Base-by-base conservation (phyloP, 768 basidiomycete genomes). In the Kondoa subrosea region DNA sequence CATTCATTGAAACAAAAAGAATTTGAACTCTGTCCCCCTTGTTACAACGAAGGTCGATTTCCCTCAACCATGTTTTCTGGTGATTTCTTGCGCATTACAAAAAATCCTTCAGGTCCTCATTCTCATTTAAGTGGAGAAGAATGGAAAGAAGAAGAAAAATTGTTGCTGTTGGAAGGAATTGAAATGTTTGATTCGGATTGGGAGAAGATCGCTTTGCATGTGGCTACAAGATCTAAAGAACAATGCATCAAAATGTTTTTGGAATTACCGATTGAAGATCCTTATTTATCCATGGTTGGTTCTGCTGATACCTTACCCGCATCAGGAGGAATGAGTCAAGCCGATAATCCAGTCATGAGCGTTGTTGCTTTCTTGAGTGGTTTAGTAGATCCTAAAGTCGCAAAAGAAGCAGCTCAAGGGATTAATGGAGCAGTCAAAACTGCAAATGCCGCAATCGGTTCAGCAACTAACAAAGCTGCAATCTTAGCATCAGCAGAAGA, bases 101-200 rank as follows among this genome's bases (percentile, higher is more conserved):
- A 66, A 40, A 33, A 50, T 15, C 58, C 65, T 16, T 66, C 70
- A 60, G 68, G 69, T 57, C 67, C 66, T 70, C 29, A 50, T 29
- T 65, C 66, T 25, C 16, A 56, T 58, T 1, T 21, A 16, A 65
- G 70, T 31, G 72, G 69, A 25, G 84, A 87, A 66, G 81, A 81
- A 69, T 99, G 95, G 95, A 81, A 84, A 1, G 92, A 95, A 75
- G 87, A 91, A 75, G 95, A 99, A 77, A 81, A 86, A 25, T 78
- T 99, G 12, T 78, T 88, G 4, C 80, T 99, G 2, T 81, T 99
- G n/a, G 95, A 99, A 76, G 95, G 86, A 17, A 84, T 99, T 57
- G 95, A 99, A 78, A 95, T 99, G 89, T 90, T 85, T 76, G 91
- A 95, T 72, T 93, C 97, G 74, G 93, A 96, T 74, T 99, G 93